phyloP scores from a whole-genome alignment of 2,329 filamentous ascomycete genomes.

The Stromatinia cepivora region DNA sequence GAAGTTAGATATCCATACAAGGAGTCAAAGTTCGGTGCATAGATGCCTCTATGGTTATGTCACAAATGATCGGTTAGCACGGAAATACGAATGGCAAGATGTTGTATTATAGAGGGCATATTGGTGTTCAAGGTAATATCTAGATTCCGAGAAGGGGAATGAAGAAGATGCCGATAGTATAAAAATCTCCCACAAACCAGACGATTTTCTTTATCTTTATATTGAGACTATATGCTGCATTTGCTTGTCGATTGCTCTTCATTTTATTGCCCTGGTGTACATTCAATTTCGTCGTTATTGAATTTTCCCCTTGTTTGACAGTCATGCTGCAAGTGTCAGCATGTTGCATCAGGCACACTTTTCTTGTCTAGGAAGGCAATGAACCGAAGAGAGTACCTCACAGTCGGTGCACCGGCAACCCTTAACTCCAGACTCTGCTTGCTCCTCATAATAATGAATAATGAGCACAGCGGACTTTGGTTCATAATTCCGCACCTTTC shows the following conservation, averaged over 20 bases:
- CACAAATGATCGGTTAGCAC: not conserved
- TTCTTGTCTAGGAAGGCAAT: no score
- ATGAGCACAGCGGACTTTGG: not conserved
- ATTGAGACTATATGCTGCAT: not conserved
- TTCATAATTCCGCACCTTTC: no score
- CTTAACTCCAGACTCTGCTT: not conserved
- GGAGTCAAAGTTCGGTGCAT: conserved; percentile 43
- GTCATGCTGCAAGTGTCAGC: conserved; percentile 1
- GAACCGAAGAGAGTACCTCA: not conserved
- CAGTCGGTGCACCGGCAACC: not conserved
- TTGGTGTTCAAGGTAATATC: conserved; percentile 4
- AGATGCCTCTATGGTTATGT: not conserved
- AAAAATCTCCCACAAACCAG: conserved; percentile 6
- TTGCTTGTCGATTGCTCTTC: not conserved
- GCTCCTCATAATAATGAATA: not conserved
- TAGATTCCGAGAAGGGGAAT: not conserved
- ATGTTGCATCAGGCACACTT: not conserved
- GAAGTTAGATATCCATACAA: conserved; percentile 64
- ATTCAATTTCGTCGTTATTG: not conserved
- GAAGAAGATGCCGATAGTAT: not conserved
- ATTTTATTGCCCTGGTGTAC: not conserved
- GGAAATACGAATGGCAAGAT: no score
- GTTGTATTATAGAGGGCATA: conserved; percentile 17
- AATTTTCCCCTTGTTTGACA: not conserved
- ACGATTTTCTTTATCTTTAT: not conserved